Percentiles rank a stretch among this genome's conserved stretches.
Conservation (phyloP, 345 rosid genomes). For the Salix purpurea region DNA sequence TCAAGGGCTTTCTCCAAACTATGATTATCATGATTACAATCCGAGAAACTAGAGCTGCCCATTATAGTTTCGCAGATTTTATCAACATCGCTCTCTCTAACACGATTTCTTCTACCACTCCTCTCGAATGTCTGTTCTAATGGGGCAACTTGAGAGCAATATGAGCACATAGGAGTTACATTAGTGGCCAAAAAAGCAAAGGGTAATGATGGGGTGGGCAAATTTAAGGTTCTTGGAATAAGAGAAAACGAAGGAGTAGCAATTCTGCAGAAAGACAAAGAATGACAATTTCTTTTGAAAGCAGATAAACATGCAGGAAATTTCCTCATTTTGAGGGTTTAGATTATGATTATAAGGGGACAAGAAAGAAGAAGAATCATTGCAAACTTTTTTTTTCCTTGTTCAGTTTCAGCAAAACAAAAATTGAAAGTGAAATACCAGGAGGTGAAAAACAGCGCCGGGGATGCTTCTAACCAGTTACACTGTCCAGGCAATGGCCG, state of each 20-base stretch:
- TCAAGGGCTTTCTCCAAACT: slow-evolving; percentile 64
- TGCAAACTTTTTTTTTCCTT: too few species aligned
- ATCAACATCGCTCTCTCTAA: slow-evolving; percentile 39
- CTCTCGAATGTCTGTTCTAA: slow-evolving; percentile 9
- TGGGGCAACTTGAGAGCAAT: slow-evolving; percentile 3
- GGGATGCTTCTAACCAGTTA: too few species aligned
- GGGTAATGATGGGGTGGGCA: not conserved
- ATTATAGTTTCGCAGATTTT: slow-evolving; percentile 41
- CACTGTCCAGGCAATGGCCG: too few species aligned
- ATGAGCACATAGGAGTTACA: not conserved
- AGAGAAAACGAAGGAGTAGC: not conserved
- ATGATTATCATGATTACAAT: slow-evolving; percentile 33
- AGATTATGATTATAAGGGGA: too few species aligned
- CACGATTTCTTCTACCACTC: slow-evolving; percentile 4
- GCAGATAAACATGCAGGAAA: not conserved
- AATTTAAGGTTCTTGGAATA: not conserved
- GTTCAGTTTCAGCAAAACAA: too few species aligned
- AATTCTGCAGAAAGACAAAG: not conserved
- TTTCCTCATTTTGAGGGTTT: slow-evolving; percentile 1
- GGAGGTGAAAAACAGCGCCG: too few species aligned
- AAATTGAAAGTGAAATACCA: too few species aligned
- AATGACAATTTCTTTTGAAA: not conserved
- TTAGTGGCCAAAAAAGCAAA: not conserved
- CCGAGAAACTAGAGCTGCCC: slow-evolving; percentile 6
- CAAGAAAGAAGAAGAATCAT: too few species aligned